Conservation (phyloP, 2,329 filamentous ascomycete genomes). For the Trichoderma sp. region DNA sequence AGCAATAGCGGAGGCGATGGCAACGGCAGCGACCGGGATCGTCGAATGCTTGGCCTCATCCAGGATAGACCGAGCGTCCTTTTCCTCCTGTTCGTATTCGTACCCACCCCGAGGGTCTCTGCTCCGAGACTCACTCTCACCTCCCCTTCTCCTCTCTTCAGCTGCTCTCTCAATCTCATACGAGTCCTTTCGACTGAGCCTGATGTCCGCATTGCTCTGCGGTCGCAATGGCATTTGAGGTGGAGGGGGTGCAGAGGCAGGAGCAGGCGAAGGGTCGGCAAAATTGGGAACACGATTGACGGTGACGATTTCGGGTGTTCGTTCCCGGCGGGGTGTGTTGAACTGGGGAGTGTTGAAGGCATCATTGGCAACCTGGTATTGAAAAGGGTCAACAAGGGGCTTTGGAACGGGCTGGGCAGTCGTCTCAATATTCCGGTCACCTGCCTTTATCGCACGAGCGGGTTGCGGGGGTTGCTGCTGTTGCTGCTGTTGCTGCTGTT, state of each 20-base stretch:
- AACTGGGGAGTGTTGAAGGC: constrained; percentile 48
- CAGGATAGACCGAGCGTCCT: constrained; percentile 44
- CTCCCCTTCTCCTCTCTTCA: constrained; percentile 31
- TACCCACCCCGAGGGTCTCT: constrained; percentile 26
- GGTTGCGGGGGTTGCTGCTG: not conserved
- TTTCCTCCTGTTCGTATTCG: constrained; percentile 40
- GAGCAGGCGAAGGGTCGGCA: constrained; percentile 29
- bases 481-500: constrained; percentile 23
- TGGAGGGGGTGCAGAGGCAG: not conserved
- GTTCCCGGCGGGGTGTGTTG: constrained; percentile 34
- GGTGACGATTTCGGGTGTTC: constrained; percentile 52
- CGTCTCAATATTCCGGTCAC: constrained; percentile 25
- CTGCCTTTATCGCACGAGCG: constrained; percentile 30
- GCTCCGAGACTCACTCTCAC: constrained; percentile 23
- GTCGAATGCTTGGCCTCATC: constrained; percentile 49
- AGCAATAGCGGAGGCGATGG: constrained; percentile 47
- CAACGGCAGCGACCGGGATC: constrained; percentile 47
- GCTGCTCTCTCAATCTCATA: constrained; percentile 44
- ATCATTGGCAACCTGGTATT: constrained; percentile 55
- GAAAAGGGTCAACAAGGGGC: constrained; percentile 51
- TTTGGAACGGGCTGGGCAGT: constrained; percentile 28
- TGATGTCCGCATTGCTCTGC: constrained; percentile 29
- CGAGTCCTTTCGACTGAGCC: constrained; percentile 50
- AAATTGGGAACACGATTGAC: constrained; percentile 55
- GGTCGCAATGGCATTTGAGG: constrained; percentile 25